phyloP scores from a whole-genome alignment of 805 yeast genomes.

The Limtongia smithiae region DNA sequence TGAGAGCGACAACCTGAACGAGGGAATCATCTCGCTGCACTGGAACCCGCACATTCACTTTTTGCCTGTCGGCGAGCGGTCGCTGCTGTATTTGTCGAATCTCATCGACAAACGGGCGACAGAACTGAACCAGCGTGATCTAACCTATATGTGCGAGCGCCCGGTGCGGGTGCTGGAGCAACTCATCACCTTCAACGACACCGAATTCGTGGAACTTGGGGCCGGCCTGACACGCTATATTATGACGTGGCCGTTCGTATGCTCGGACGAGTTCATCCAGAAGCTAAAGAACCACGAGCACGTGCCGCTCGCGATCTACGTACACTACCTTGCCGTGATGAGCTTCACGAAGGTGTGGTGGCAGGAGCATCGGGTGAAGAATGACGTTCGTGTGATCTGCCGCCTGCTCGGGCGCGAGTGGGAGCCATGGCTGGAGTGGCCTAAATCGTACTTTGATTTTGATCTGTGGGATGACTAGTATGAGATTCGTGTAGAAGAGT shows the following conservation, averaged over 20 bases:
- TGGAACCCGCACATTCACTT: conserved; percentile 26
- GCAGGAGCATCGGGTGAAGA: conserved; percentile 26
- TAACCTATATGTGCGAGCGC: conserved; percentile 23
- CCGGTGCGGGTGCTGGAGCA: conserved; percentile 28
- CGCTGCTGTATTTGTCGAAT: conserved; percentile 22
- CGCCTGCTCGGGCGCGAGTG: conserved; percentile 23
- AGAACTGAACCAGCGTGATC: conserved; percentile 25
- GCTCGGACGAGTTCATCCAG: conserved; percentile 26
- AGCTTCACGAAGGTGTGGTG: conserved; percentile 27
- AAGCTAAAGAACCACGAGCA: conserved; percentile 23
- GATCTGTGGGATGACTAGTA: conserved; percentile 15
- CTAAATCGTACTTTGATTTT: conserved; percentile 25
- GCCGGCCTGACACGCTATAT: conserved; percentile 26
- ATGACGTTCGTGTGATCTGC: conserved; percentile 26
- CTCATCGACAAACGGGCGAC: conserved; percentile 26
- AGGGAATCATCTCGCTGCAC: conserved; percentile 15
- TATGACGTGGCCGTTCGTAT: conserved; percentile 29
- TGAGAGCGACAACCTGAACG: conserved; percentile 21
- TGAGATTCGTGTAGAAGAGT: too few species aligned
- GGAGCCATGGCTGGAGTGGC: conserved; percentile 28
- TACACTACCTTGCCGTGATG: conserved; percentile 28
- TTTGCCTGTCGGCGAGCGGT: conserved; percentile 27
- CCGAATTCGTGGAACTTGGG: conserved; percentile 24
- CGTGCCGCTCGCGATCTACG: conserved; percentile 25
- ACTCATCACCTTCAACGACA: conserved; percentile 26